These are phyloP conservation scores for Clitoria ternatea DNA, from an alignment of 306 rosid species.

Conservation along the genomic window DNA sequence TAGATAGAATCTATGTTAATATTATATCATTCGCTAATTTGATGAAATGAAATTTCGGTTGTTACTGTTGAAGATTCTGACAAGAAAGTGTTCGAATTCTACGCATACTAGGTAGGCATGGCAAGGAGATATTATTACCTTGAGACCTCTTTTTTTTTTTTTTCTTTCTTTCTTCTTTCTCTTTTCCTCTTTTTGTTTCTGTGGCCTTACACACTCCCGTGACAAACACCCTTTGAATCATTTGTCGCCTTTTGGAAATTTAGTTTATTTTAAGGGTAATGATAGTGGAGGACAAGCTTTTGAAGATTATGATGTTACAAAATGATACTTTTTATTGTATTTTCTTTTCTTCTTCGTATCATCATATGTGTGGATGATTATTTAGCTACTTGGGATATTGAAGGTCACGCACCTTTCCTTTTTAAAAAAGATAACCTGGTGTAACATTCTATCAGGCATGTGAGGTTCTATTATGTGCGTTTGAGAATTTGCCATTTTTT, in stretches of 20 bases:
- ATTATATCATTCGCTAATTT: no score
- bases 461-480: neutral
- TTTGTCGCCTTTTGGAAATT: conserved; percentile 22
- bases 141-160: neutral
- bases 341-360: conserved; percentile 20
- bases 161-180: neutral
- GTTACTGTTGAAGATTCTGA: conserved; percentile 13
- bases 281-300: conserved; percentile 43
- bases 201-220: conserved; percentile 20
- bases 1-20: no score
- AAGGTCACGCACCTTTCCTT: neutral
- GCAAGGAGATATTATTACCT: conserved; percentile 15
- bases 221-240: conserved; percentile 23
- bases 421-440: neutral
- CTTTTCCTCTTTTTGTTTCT: neutral
- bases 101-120: conserved; percentile 12
- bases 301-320: conserved; percentile 31
- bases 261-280: conserved; percentile 19
- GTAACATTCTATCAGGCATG: neutral
- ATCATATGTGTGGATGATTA: conserved; percentile 21
- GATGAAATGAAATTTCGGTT: neutral
- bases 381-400: neutral
- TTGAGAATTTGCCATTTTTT: conserved; percentile 6
- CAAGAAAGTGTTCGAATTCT: neutral
- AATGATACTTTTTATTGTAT: conserved; percentile 20